Evolutionary conservation across 805 yeast genomes (phyloP), one percentile per base, ranked within the genome.

Genomic region (Candida parachauliodes): DNA sequence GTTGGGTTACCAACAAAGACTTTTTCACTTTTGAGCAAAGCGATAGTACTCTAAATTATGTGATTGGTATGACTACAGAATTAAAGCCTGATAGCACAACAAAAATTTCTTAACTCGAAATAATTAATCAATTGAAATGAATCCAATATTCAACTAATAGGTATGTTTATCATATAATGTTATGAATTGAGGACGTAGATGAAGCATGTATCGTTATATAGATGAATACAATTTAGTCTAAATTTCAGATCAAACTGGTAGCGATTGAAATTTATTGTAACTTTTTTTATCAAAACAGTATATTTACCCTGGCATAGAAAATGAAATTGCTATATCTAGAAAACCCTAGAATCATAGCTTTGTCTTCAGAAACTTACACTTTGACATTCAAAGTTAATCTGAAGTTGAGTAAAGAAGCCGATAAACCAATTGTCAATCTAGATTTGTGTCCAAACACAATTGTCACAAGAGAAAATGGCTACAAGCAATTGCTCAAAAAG

Each of bases 1-100:
- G 91, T 91, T 3, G 98, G 98, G 0, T 62, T 91, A 39, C 98
- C 98, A 1, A 68, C 72, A 31, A 65, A 60, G 24, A 78, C 91
- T 0, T 75, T 73, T 50, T 51, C 55, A 36, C 54, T 77, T 40
- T 51, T 78, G 27, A 60, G 60, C 31, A 52, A 57, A 23, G 42
- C 40, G n/a, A n/a, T n/a, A n/a, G n/a, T n/a, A n/a, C n/a, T n/a
- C n/a, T n/a, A n/a, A n/a, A n/a, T n/a, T n/a, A n/a, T n/a, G n/a
- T n/a, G n/a, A n/a, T n/a, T n/a, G n/a, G n/a, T n/a, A n/a, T n/a
- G n/a, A n/a, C n/a, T n/a, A n/a, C n/a, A n/a, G n/a, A n/a, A n/a
- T n/a, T n/a, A n/a, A n/a, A n/a, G n/a, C n/a, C n/a, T n/a, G n/a
- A n/a, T n/a, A n/a, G n/a, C n/a, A n/a, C n/a, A n/a, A n/a, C n/a